Evolutionary conservation across 768 basidiomycete genomes (phyloP).

Genomic region (Russula compacta): DNA sequence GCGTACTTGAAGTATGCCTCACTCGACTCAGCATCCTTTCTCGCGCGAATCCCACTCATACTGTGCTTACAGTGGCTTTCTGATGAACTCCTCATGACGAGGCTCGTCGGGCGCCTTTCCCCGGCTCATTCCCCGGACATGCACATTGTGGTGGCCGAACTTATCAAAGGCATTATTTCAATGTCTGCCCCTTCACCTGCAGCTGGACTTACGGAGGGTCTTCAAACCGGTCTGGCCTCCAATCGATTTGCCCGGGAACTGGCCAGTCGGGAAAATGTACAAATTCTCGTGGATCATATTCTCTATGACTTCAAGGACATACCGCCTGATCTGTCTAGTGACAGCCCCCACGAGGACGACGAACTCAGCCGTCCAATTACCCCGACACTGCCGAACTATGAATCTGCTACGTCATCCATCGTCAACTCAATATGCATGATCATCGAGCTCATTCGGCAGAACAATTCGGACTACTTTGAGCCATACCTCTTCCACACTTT

Average conservation of each 20-base stretch:
- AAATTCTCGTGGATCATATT: constrained; percentile 66
- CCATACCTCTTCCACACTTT: constrained; percentile 93
- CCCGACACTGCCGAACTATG: constrained; percentile 36
- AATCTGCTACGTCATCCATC: constrained; percentile 65
- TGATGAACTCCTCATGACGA: constrained; percentile 69
- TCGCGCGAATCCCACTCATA: constrained; percentile 27
- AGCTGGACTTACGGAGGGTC: constrained; percentile 58
- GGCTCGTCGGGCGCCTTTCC: constrained; percentile 74
- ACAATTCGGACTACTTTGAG: constrained; percentile 98
- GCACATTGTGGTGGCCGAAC: constrained; percentile 80
- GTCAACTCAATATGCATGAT: constrained; percentile 80
- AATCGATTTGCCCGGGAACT: constrained; percentile 88
- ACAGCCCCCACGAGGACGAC: constrained; percentile 18
- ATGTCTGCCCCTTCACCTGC: constrained; percentile 85
- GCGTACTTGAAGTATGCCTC: constrained; percentile 77
- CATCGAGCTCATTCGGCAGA: constrained; percentile 91
- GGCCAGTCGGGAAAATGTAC: constrained; percentile 61
- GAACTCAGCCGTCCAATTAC: constrained; percentile 15
- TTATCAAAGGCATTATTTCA: constrained; percentile 90
- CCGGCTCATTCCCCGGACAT: constrained; percentile 65
- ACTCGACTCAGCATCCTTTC: constrained; percentile 25
- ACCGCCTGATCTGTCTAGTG: not conserved
- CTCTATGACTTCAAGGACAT: constrained; percentile 48
- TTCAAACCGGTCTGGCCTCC: constrained; percentile 63
- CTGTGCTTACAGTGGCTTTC: constrained; percentile 68